Percentiles rank a stretch among this genome's conserved stretches.
Conservation (phyloP, 164 flowering plant genomes). For the Vitis amurensis region DNA sequence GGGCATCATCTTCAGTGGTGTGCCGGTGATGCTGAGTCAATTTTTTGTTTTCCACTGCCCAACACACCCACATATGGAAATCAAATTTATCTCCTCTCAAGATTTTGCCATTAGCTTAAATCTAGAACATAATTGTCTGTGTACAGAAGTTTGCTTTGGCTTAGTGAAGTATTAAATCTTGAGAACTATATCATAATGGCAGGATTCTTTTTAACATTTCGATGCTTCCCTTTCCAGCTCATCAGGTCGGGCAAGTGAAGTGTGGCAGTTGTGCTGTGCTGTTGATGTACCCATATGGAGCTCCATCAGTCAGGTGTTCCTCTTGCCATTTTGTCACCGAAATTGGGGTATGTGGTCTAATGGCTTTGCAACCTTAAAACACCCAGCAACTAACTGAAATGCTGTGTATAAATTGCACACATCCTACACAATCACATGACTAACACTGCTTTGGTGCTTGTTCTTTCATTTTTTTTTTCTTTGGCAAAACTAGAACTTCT, state of each 20-base stretch:
- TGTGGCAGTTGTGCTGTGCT: slow-evolving; percentile 73
- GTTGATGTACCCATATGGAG: slow-evolving; percentile 85
- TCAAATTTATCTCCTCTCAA: too few species aligned
- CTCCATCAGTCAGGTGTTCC: slow-evolving; percentile 71
- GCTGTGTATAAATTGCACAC: background rate
- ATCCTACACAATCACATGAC: background rate
- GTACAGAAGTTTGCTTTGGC: too few species aligned
- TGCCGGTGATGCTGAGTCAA: too few species aligned
- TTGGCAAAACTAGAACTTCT: background rate
- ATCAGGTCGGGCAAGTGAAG: slow-evolving; percentile 79
- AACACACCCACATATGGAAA: too few species aligned
- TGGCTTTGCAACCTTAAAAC: background rate
- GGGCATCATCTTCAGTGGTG: too few species aligned
- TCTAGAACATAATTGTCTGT: too few species aligned
- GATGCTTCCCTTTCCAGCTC: slow-evolving; percentile 40
- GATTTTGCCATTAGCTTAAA: too few species aligned
- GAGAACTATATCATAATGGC: too few species aligned
- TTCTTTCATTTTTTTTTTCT: background rate
- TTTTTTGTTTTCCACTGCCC: too few species aligned
- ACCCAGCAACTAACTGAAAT: too few species aligned
- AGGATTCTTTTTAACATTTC: too few species aligned
- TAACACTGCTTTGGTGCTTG: too few species aligned
- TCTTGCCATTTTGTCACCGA: slow-evolving; percentile 67
- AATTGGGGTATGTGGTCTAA: slow-evolving; percentile 57
- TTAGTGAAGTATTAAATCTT: background rate